Conservation (phyloP, 768 basidiomycete genomes). For the Kwoniella bestiolae region DNA sequence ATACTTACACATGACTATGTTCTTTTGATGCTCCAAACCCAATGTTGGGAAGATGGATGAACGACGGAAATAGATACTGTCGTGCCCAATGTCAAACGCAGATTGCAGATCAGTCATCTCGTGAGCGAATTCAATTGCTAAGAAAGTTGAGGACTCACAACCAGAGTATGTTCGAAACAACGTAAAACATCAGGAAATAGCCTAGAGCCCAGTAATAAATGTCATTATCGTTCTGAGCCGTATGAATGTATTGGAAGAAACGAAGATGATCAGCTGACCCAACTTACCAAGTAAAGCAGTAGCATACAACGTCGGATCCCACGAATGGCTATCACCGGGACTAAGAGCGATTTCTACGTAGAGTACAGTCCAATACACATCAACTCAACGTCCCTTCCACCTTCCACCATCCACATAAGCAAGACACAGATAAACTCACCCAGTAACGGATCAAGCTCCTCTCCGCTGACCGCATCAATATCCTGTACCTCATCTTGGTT, state of each 20-base stretch:
- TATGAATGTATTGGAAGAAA: too few species aligned
- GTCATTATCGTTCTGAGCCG: too few species aligned
- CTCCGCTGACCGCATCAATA: slow-evolving; percentile 16
- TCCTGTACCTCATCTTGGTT: slow-evolving; percentile 26
- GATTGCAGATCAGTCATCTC: too few species aligned
- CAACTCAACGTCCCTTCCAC: too few species aligned
- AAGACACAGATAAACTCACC: slow-evolving; percentile 20
- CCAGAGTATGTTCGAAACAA: slow-evolving; percentile 13
- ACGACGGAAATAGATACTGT: slow-evolving; percentile 9
- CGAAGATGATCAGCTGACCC: background rate
- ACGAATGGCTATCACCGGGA: slow-evolving; percentile 30
- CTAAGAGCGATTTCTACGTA: slow-evolving; percentile 38
- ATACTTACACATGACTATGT: slow-evolving; percentile 40
- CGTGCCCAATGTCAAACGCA: too few species aligned
- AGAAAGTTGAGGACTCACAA: slow-evolving; percentile 23
- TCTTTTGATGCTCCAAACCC: slow-evolving; percentile 32
- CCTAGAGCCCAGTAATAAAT: too few species aligned
- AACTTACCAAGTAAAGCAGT: slow-evolving; percentile 32
- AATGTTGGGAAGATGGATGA: background rate
- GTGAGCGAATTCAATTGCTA: background rate
- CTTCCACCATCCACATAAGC: background rate
- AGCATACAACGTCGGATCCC: slow-evolving; percentile 43
- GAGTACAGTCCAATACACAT: too few species aligned
- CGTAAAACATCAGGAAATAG: slow-evolving; percentile 36
- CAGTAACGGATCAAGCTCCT: slow-evolving; percentile 27